These are phyloP conservation scores for Daldinia vernicosa DNA, from an alignment of 495 filamentous ascomycete species.

Conservation along the genomic window DNA sequence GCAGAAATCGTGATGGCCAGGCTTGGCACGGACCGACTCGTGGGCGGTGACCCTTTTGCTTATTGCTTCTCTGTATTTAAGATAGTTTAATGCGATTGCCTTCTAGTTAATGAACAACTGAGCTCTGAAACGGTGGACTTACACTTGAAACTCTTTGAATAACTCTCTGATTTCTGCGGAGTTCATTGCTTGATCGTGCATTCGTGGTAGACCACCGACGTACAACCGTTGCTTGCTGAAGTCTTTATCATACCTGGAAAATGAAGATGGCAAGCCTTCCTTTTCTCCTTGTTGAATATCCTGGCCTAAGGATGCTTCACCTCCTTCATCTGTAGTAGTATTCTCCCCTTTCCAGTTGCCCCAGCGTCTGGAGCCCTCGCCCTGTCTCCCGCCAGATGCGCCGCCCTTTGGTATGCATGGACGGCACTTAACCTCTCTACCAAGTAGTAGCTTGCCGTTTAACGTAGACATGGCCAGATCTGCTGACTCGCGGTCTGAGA, in stretches of 20 bases:
- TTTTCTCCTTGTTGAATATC: neutral
- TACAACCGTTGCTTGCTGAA: conserved; percentile 62
- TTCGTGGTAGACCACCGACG: conserved; percentile 68
- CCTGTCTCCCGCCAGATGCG: conserved; percentile 2
- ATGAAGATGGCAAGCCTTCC: conserved; percentile 2
- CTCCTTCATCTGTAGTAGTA: neutral
- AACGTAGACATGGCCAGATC: conserved; percentile 64
- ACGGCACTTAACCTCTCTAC: conserved; percentile 67
- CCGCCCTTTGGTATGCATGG: conserved; percentile 62
- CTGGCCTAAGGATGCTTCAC: neutral
- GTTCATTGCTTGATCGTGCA: conserved; percentile 64
- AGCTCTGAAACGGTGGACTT: conserved; percentile 14
- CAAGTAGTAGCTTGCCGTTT: conserved; percentile 61
- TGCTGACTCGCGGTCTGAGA: conserved; percentile 63
- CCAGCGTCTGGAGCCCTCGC: conserved; percentile 47
- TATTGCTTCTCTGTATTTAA: conserved; percentile 58
- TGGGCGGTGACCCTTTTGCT: conserved; percentile 72
- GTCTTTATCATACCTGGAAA: conserved; percentile 33
- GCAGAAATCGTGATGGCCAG: conserved; percentile 71
- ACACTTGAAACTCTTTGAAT: conserved; percentile 67
- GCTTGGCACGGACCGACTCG: conserved; percentile 58
- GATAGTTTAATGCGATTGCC: conserved; percentile 13
- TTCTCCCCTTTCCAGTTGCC: conserved; percentile 50
- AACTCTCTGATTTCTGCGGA: conserved; percentile 63
- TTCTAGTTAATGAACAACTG: neutral